phyloP scores from a whole-genome alignment of 306 rosid genomes.

The Prunus armeniaca region DNA sequence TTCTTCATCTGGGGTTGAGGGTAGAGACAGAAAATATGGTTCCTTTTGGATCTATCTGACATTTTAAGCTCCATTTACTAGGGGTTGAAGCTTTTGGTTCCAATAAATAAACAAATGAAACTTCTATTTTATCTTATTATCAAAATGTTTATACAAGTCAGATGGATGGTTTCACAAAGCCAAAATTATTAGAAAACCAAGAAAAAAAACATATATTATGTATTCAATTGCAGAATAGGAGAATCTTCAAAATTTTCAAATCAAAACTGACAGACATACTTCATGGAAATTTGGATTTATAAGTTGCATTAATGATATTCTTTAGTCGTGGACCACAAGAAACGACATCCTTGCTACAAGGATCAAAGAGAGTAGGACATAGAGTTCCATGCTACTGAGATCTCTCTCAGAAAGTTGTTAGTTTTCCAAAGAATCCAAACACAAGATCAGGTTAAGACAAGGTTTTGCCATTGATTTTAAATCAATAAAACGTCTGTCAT shows the following conservation, averaged over 20 bases:
- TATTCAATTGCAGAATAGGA: constrained; percentile 23
- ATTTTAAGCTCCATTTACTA: constrained; percentile 11
- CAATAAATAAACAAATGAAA: constrained; percentile 68
- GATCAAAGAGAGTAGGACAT: constrained; percentile 16
- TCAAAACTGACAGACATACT: constrained; percentile 72
- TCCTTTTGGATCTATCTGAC: constrained; percentile 45
- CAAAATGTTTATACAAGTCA: constrained; percentile 35
- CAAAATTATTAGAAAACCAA: constrained; percentile 27
- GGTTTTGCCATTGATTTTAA: constrained; percentile 13
- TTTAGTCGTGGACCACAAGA: constrained; percentile 41
- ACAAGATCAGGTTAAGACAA: constrained; percentile 29
- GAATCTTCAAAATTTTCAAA: constrained; percentile 30
- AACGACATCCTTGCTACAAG: constrained; percentile 33
- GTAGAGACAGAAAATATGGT: constrained; percentile 39
- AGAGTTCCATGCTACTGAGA: constrained; percentile 39
- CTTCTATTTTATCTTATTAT: constrained; percentile 74
- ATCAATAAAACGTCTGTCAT: constrained; percentile 20
- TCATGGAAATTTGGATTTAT: constrained; percentile 42
- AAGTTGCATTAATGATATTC: constrained; percentile 28
- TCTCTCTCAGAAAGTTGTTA: constrained; percentile 21
- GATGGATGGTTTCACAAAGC: constrained; percentile 38
- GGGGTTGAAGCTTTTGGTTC: constrained; percentile 32
- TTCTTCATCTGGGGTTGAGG: constrained; percentile 22
- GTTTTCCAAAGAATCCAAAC: constrained; percentile 32
- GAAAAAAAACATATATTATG: neutral